Percentiles rank a stretch among this genome's conserved stretches.
Conservation (phyloP, 2,329 filamentous ascomycete genomes). For the Verticillium albo-atrum region DNA sequence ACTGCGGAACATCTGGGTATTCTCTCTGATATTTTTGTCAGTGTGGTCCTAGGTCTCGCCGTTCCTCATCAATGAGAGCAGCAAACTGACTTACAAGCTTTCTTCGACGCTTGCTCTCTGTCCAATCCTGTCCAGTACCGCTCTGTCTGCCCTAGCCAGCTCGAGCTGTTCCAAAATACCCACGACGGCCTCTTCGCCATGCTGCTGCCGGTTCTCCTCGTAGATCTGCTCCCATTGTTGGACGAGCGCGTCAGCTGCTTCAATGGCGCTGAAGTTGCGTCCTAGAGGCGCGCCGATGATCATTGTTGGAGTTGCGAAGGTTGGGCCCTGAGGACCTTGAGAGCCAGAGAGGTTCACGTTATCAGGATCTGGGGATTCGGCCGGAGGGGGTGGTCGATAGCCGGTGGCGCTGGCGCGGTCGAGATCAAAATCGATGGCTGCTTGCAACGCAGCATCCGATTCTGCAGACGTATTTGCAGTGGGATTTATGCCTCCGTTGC, state of each 20-base stretch:
- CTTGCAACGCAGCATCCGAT: neutral
- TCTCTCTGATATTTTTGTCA: slow-evolving; percentile 5
- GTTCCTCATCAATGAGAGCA: neutral
- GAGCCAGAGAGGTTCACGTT: neutral
- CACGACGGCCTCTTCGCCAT: slow-evolving; percentile 9
- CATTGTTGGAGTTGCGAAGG: slow-evolving; percentile 16
- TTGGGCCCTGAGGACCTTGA: neutral
- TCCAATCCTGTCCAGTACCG: slow-evolving; percentile 17
- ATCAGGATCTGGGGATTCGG: neutral
- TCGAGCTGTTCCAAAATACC: slow-evolving; percentile 18
- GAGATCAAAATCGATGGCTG: neutral
- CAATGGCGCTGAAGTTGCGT: slow-evolving; percentile 28
- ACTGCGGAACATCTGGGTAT: slow-evolving; percentile 18
- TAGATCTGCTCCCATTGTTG: slow-evolving; percentile 28
- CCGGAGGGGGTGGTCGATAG: neutral
- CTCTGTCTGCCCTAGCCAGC: slow-evolving; percentile 13
- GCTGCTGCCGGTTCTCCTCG: slow-evolving; percentile 17
- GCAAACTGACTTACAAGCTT: neutral
- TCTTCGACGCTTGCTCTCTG: slow-evolving; percentile 7
- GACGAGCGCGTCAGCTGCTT: slow-evolving; percentile 31
- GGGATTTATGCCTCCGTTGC: neutral
- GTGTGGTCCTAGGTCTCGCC: neutral
- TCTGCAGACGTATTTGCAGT: neutral
- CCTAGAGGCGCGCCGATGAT: slow-evolving; percentile 29
- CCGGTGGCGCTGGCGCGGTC: neutral